phyloP scores from a whole-genome alignment of 2,329 filamentous ascomycete genomes.

The Sarocladiaceae sp. region DNA sequence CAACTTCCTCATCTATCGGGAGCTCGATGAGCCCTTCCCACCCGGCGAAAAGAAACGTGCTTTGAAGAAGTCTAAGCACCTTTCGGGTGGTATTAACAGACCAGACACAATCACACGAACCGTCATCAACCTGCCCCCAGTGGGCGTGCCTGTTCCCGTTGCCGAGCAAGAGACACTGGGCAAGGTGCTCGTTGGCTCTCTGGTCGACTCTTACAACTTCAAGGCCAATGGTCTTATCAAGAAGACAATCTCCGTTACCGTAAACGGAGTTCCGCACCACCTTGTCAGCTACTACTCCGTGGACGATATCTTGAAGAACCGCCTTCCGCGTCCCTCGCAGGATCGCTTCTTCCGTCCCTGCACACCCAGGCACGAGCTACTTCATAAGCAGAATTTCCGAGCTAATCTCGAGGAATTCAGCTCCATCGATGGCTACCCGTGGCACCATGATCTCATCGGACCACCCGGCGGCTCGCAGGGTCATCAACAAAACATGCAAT shows the following conservation, averaged over 20 bases:
- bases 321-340: constrained; percentile 51
- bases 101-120: constrained; percentile 1
- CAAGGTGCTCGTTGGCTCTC: constrained; percentile 60
- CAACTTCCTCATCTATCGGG: constrained; percentile 81
- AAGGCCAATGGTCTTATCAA: constrained; percentile 78
- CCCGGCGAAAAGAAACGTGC: constrained; percentile 82
- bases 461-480: too few species aligned
- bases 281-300: constrained; percentile 85
- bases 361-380: constrained; percentile 50
- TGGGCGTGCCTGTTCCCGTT: neutral
- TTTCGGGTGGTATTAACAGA: constrained; percentile 22
- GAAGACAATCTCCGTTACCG: constrained; percentile 82
- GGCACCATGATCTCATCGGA: neutral
- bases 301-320: constrained; percentile 64
- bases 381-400: constrained; percentile 60
- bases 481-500: too few species aligned
- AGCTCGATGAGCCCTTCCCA: constrained; percentile 70
- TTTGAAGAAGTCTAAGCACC: constrained; percentile 50
- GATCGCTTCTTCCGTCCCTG: constrained; percentile 33
- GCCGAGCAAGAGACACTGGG: neutral
- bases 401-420: constrained; percentile 58
- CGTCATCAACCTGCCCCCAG: neutral
- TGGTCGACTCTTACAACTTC: constrained; percentile 87
- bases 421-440: constrained; percentile 13
- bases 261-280: constrained; percentile 71